Conservation (phyloP, 257 asterid species). For the Solanum chilense region DNA sequence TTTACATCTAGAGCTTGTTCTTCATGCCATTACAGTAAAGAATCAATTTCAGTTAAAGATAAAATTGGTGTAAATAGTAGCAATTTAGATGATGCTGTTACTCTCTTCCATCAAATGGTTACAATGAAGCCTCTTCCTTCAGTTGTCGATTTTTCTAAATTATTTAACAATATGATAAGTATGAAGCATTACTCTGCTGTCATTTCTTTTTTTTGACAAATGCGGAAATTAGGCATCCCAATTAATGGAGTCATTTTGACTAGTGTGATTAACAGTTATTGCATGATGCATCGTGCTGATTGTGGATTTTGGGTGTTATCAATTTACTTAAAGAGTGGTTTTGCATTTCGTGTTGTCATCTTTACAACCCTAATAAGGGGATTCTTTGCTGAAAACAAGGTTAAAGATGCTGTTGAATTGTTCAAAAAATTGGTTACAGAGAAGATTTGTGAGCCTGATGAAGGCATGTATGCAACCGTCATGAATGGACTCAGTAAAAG, state of each 20-base stretch:
- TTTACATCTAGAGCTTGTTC: neutral
- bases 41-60: neutral
- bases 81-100: neutral
- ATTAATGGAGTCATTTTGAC: neutral
- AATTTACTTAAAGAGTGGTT: neutral
- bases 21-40: neutral
- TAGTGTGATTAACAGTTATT: neutral
- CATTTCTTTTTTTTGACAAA: neutral
- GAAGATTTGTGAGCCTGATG: neutral
- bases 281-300: neutral
- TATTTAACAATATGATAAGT: neutral
- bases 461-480: neutral
- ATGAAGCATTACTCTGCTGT: neutral
- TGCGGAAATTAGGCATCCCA: neutral
- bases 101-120: neutral
- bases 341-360: neutral
- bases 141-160: neutral
- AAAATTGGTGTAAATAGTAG: neutral
- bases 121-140: neutral
- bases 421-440: neutral
- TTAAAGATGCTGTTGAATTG: neutral
- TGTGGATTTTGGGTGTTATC: neutral
- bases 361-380: neutral
- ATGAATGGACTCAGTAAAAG: neutral
- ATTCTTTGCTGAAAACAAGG: neutral